Evolutionary conservation across 73 alveolate genomes (phyloP), one percentile per base, ranked within the genome.

Genomic region (Paramecium octaurelia): DNA sequence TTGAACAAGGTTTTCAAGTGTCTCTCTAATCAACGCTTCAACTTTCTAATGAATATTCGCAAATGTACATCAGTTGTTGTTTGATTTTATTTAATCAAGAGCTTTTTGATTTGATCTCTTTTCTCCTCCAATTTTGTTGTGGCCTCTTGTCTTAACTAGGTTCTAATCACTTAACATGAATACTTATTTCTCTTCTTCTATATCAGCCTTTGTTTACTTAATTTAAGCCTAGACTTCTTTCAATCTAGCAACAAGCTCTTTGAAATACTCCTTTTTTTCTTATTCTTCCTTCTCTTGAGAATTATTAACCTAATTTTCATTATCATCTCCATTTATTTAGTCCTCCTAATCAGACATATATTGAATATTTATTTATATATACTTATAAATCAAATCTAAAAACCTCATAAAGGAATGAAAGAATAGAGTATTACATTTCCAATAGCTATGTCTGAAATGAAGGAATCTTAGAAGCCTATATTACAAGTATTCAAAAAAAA

Each of bases 51-150:
- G 59, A 59, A 24, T 21, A 59, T 29, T 16, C 16, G 4, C 16
- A 16, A 59, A 24, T 59, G 12, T 59, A 59, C 77, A 21, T 59
- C 77, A 76, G 89, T 76, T 38, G 89, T 76, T 2, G 89, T 76
- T 43, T 40, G 8, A 38, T 42, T 42, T 24, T 18, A 20, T 14
- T 34, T 38, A 16, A 76, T 18, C 29, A 76, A 21, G 21, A 76
- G 35, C 14, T 6, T 11, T n/a, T 80, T 44, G 18, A 80, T 80
- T 0, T 80, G n/a, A 27, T 80, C 35, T 48, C 76, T 20, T 42
- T 80, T 80, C 3, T 44, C 35, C 24, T 80, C 76, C 16, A 80
- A 23, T 80, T 24, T 27, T 0, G 7, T 42, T 27, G 70, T 29
- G 4, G 73, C 20, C 11, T 46, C 20, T 8, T 46, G 21, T 40